Evolutionary conservation across 495 filamentous ascomycete genomes (phyloP).

Genomic region (Rhypophila decipiens): DNA sequence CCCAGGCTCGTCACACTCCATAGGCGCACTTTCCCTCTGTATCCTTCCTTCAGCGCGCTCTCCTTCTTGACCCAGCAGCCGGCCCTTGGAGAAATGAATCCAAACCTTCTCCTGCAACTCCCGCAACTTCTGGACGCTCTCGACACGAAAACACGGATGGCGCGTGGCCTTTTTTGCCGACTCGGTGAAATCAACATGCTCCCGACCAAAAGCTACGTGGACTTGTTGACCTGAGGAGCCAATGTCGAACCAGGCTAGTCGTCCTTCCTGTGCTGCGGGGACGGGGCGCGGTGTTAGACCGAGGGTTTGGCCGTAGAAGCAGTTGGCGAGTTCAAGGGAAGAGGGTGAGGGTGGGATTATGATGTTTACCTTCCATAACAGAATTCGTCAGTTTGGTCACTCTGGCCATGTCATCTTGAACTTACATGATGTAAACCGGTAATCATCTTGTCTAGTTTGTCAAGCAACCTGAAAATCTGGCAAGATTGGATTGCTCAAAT

Average conservation of each 20-base stretch:
- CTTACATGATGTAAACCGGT: background rate
- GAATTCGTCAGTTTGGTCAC: background rate
- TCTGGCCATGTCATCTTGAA: background rate
- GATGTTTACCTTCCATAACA: slow-evolving; percentile 40
- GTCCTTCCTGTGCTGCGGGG: slow-evolving; percentile 42
- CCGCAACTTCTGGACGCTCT: slow-evolving; percentile 37
- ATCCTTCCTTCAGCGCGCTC: background rate
- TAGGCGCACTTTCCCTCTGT: slow-evolving; percentile 30
- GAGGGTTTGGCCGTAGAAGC: slow-evolving; percentile 52
- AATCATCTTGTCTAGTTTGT: background rate
- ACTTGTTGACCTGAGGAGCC: slow-evolving; percentile 52
- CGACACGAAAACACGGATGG: slow-evolving; percentile 55
- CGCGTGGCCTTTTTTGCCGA: slow-evolving; percentile 25
- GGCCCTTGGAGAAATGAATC: slow-evolving; percentile 43
- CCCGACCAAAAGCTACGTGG: slow-evolving; percentile 45
- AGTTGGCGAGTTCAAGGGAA: slow-evolving; percentile 45
- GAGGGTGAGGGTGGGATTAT: slow-evolving; percentile 46
- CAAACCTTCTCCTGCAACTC: slow-evolving; percentile 45
- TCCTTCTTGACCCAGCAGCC: slow-evolving; percentile 21
- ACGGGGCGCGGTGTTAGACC: slow-evolving; percentile 45
- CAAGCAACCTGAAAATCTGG: no score
- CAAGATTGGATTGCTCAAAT: no score
- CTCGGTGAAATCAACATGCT: slow-evolving; percentile 35
- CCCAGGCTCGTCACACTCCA: slow-evolving; percentile 51
- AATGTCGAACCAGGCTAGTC: slow-evolving; percentile 56